Percentiles rank a stretch among this genome's conserved stretches.
Evolutionary conservation across 176 grass and related monocot genomes (phyloP).

Genomic region (Neostapfia colusana): DNA sequence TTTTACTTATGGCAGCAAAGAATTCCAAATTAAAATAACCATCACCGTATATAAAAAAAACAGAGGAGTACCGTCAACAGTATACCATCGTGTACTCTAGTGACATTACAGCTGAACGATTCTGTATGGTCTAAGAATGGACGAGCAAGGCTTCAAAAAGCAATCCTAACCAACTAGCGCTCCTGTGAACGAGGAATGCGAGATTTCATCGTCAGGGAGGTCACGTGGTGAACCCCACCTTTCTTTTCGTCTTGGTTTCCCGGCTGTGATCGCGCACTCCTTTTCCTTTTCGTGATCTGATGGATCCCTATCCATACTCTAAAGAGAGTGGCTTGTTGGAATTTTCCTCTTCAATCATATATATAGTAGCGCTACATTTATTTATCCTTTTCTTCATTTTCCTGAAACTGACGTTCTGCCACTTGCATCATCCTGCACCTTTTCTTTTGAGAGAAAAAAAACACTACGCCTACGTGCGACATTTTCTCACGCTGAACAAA

Average conservation of each 20-base stretch:
- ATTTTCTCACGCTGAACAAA: neutral
- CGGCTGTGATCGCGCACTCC: slow-evolving; percentile 24
- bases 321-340: neutral
- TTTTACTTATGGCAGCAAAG: too few relatives aligned
- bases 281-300: slow-evolving; percentile 35
- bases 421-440: slow-evolving; percentile 3
- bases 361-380: neutral
- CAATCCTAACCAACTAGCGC: slow-evolving; percentile 5
- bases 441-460: neutral
- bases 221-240: slow-evolving; percentile 36
- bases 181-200: slow-evolving; percentile 13
- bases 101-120: too few relatives aligned
- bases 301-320: slow-evolving; percentile 23
- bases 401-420: slow-evolving; percentile 25
- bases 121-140: too few relatives aligned
- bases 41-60: too few relatives aligned
- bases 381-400: neutral
- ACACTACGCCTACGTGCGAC: neutral
- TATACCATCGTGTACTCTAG: too few relatives aligned
- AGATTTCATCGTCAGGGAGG: slow-evolving; percentile 9
- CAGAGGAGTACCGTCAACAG: too few relatives aligned
- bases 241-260: slow-evolving; percentile 1
- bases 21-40: too few relatives aligned
- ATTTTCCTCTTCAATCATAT: neutral
- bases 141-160: neutral